phyloP scores from a whole-genome alignment of 768 basidiomycete genomes.

The Tulasnella sp. region DNA sequence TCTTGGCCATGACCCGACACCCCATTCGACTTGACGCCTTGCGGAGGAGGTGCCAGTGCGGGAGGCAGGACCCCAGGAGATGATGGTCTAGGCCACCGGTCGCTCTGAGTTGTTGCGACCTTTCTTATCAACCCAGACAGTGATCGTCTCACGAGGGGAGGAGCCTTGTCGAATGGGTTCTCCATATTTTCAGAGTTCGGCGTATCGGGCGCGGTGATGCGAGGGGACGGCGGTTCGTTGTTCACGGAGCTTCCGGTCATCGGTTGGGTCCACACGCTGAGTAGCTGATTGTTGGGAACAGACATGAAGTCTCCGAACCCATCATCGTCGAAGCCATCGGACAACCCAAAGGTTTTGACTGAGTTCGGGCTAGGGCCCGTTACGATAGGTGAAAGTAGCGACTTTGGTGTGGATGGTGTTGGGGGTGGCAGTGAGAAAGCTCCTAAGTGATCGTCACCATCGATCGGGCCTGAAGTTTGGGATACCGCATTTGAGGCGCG shows the following conservation, averaged over 20 bases:
- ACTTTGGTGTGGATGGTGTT: slow-evolving; percentile 20
- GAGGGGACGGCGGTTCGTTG: slow-evolving; percentile 7
- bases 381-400: neutral
- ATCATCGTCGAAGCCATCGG: neutral
- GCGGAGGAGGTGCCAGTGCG: slow-evolving; percentile 2
- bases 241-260: neutral
- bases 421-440: slow-evolving; percentile 11
- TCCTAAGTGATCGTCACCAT: too few relatives aligned
- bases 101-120: slow-evolving; percentile 8
- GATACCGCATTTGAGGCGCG: too few relatives aligned
- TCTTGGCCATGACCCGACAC: neutral
- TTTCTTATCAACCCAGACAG: slow-evolving; percentile 6
- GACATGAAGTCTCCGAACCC: slow-evolving; percentile 13
- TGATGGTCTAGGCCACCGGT: slow-evolving; percentile 5
- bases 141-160: neutral
- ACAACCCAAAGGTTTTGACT: neutral
- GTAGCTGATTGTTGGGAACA: neutral
- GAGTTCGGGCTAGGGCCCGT: neutral
- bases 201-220: slow-evolving; percentile 14
- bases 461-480: too few relatives aligned
- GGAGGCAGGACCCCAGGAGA: neutral
- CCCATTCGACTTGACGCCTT: neutral
- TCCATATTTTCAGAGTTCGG: too few relatives aligned
- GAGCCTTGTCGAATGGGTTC: slow-evolving; percentile 6
- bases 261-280: neutral